Percentiles rank a stretch among this genome's conserved stretches.
phyloP scores from a whole-genome alignment of 1,284 basidiomycete species.

The Papiliotrema fonsecae region DNA sequence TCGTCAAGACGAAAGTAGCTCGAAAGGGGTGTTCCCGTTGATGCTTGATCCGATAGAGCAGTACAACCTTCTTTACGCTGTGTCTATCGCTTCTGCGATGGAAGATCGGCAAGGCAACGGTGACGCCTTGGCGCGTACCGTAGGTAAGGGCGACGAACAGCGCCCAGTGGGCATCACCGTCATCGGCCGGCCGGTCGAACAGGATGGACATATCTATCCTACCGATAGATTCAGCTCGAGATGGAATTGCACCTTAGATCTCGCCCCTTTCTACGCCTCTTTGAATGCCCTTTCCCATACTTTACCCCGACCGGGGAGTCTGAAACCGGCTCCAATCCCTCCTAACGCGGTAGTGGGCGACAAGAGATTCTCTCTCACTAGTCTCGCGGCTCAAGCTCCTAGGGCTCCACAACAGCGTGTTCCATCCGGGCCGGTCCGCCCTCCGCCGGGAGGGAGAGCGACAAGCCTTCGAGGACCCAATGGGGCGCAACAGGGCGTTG shows the following conservation, averaged over 20 bases:
- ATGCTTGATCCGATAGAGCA: constrained; percentile 65
- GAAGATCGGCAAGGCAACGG: constrained; percentile 5
- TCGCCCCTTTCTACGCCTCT: constrained; percentile 51
- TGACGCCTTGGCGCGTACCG: constrained; percentile 17
- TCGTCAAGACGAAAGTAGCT: constrained; percentile 43
- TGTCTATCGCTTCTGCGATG: constrained; percentile 49
- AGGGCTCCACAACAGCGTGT: not conserved
- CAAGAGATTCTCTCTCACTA: constrained; percentile 44
- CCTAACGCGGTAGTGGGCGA: constrained; percentile 45
- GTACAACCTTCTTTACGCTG: constrained; percentile 78
- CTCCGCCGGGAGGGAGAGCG: constrained; percentile 4
- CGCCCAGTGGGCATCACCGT: constrained; percentile 73
- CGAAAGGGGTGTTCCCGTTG: constrained; percentile 73
- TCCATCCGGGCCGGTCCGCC: constrained; percentile 2
- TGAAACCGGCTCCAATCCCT: constrained; percentile 1
- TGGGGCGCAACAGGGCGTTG: constrained; percentile 3
- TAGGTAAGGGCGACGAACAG: constrained; percentile 54
- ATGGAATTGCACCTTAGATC: constrained; percentile 82
- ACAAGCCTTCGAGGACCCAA: not conserved
- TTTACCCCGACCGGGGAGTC: constrained; percentile 1
- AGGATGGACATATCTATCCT: constrained; percentile 50
- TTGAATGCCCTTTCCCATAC: constrained; percentile 7
- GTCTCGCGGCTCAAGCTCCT: constrained; percentile 16
- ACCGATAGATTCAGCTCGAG: constrained; percentile 69
- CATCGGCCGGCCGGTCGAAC: constrained; percentile 57